A percentile compares a stretch with the other conserved stretches of the same genome.
Evolutionary conservation across 129 eudicot genomes (phyloP).

Genomic region (Chrysanthemum seticuspe): DNA sequence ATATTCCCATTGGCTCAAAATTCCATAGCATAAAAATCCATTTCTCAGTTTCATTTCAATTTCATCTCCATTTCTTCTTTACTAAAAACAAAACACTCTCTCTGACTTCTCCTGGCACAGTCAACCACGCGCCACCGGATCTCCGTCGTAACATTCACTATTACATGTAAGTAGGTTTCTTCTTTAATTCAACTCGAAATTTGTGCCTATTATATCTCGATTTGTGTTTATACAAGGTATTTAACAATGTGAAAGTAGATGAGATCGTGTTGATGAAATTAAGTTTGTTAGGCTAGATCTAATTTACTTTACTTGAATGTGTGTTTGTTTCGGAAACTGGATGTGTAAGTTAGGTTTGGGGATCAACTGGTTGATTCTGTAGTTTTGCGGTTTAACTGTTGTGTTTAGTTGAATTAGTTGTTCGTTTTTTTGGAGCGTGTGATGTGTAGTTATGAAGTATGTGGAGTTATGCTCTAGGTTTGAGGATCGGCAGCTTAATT

Average conservation of each 20-base stretch:
- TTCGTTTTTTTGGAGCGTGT: conserved; percentile 17
- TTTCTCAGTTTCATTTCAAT: conserved; percentile 6
- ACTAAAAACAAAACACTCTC: neutral
- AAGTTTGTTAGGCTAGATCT: conserved; percentile 25
- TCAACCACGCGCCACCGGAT: conserved; percentile 34
- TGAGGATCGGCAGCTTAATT: no score
- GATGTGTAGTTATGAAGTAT: no score
- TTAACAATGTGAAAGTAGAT: conserved; percentile 7
- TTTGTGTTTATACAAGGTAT: conserved; percentile 14
- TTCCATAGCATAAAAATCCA: no score
- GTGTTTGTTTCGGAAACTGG: conserved; percentile 4
- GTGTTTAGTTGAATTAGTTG: neutral
- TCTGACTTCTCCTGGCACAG: conserved; percentile 27
- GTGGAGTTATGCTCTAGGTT: no score
- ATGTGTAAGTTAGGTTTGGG: conserved; percentile 8
- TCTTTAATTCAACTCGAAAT: conserved; percentile 10
- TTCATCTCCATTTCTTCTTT: neutral
- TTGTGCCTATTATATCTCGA: conserved; percentile 5
- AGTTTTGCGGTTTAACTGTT: no score
- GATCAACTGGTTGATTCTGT: conserved; percentile 3
- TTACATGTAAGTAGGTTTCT: conserved; percentile 23
- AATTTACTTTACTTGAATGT: conserved; percentile 13
- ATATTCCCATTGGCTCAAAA: no score
- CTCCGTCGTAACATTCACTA: conserved; percentile 23
- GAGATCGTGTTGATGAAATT: conserved; percentile 7